Evolutionary conservation across 2,329 filamentous ascomycete species (phyloP).

Genomic region (Cadophora luteo-olivacea): DNA sequence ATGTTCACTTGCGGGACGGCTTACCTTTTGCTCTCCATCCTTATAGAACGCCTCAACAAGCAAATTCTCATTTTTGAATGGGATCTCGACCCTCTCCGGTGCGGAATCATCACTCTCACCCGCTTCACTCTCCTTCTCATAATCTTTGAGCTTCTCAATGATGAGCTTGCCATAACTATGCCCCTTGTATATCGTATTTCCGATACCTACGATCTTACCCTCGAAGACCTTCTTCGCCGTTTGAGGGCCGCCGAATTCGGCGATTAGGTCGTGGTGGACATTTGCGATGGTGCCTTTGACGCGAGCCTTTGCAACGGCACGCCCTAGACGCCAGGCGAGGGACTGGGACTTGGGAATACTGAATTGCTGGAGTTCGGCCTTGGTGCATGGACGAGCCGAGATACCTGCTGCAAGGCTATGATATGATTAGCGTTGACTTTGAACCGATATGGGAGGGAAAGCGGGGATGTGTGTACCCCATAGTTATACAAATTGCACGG

Average conservation of each 20-base stretch:
- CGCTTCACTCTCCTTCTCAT: constrained; percentile 5
- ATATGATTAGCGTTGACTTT: not conserved
- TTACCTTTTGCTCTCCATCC: constrained; percentile 12
- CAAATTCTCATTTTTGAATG: constrained; percentile 25
- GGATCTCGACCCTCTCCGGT: constrained; percentile 12
- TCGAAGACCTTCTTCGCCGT: constrained; percentile 14
- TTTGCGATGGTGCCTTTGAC: not conserved
- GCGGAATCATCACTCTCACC: not conserved
- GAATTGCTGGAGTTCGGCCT: constrained; percentile 18
- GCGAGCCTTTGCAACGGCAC: constrained; percentile 10
- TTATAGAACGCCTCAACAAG: constrained; percentile 11
- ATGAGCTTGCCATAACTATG: constrained; percentile 21
- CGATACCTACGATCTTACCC: constrained; percentile 20
- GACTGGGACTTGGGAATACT: constrained; percentile 18
- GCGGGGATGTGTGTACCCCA: constrained; percentile 10
- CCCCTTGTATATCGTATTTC: constrained; percentile 1
- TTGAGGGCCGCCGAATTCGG: constrained; percentile 15
- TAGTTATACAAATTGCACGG: constrained; percentile 16
- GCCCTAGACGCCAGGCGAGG: constrained; percentile 17
- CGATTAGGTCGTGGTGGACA: constrained; percentile 5
- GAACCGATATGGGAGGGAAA: no score
- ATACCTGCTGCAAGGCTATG: constrained; percentile 17
- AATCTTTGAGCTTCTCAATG: constrained; percentile 19
- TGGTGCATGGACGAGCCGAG: constrained; percentile 12
- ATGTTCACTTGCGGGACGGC: not conserved